Base-by-base conservation (phyloP, 73 alveolate species). In the Paramecium caudatum region DNA sequence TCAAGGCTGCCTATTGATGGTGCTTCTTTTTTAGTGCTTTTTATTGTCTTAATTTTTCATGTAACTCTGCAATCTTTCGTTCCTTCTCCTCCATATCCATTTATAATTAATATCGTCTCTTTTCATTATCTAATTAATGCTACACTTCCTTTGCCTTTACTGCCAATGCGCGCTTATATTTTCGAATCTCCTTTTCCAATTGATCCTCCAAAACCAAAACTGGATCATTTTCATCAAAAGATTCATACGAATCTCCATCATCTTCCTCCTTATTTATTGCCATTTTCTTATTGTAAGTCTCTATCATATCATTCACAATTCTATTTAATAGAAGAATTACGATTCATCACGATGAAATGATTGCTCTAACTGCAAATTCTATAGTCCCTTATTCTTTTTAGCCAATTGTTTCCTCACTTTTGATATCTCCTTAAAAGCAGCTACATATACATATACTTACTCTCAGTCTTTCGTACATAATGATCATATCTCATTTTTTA, bases 151-250 rank as follows among this genome's bases (percentile, higher is more conserved):
- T 68, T 3, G 84, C 47, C 16, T 68, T 68, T 7, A 68, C 84
- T 37, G 48, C 84, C 17, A 68, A 49, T 1, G 84, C 84, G 25
- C 50, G 25, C 19, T 68, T 3, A 32, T 68, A 68, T 68, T 68
- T 68, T 33, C 17, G 25, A 5, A 68, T 68, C 34, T 68, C 47
- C 34, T 33, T 68, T 34, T 68, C 61, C 5, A 68, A 68, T 37
- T 68, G 8, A 17, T 68, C 50, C 61, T 68, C 84, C 37, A 68
- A 37, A n/a, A 68, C 84, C 3, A 68, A 5, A 68, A 68, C n/a
- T n/a, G 84, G 84, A 68, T 68, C 84, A 17, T 68, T 49, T 68
- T 68, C 84, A 68, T 68, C 84, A 68, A 3, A 68, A 5, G 84
- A 68, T 37, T 34, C 47, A 37, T 68, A 68, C 10, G 84, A 68